phyloP scores from a whole-genome alignment of 2,329 filamentous ascomycete species.

The Alternaria solani region DNA sequence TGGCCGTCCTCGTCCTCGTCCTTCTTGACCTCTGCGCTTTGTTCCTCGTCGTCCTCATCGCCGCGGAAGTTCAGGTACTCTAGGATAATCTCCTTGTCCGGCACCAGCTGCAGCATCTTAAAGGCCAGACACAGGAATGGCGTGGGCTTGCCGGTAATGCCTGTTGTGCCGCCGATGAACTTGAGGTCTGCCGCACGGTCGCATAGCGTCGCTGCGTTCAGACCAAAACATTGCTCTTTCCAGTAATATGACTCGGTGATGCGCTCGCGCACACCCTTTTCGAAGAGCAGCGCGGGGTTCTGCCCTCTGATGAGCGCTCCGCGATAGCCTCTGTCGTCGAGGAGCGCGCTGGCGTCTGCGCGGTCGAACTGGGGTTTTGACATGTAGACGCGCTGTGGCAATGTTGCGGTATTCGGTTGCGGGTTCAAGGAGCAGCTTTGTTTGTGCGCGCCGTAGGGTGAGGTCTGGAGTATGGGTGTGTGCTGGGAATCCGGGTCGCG shows the following conservation, averaged over 20 bases:
- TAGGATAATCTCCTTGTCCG: slow-evolving; percentile 76
- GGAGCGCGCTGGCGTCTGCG: slow-evolving; percentile 78
- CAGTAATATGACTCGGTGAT: slow-evolving; percentile 97
- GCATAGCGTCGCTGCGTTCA: slow-evolving; percentile 82
- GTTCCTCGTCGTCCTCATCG: slow-evolving; percentile 32
- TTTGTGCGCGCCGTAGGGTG: not conserved
- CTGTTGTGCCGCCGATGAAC: slow-evolving; percentile 89
- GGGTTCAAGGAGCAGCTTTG: not conserved
- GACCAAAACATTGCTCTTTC: slow-evolving; percentile 97
- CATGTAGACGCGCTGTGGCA: slow-evolving; percentile 18
- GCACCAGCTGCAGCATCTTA: slow-evolving; percentile 89
- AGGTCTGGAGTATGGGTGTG: not conserved
- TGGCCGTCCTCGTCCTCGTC: slow-evolving; percentile 10
- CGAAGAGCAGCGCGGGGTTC: slow-evolving; percentile 94
- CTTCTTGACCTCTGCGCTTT: slow-evolving; percentile 49
- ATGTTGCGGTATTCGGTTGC: not conserved
- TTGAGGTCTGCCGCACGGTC: slow-evolving; percentile 86
- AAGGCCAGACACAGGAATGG: slow-evolving; percentile 94
- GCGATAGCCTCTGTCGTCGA: slow-evolving; percentile 87
- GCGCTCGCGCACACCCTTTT: slow-evolving; percentile 93
- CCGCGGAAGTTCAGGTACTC: slow-evolving; percentile 75
- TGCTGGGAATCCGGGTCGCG: slow-evolving; percentile 7
- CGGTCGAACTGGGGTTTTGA: slow-evolving; percentile 65
- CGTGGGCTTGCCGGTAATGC: slow-evolving; percentile 82
- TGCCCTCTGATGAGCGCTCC: slow-evolving; percentile 83